Evolutionary conservation across 306 rosid genomes (phyloP).

Genomic region (Abrus pulchellus): DNA sequence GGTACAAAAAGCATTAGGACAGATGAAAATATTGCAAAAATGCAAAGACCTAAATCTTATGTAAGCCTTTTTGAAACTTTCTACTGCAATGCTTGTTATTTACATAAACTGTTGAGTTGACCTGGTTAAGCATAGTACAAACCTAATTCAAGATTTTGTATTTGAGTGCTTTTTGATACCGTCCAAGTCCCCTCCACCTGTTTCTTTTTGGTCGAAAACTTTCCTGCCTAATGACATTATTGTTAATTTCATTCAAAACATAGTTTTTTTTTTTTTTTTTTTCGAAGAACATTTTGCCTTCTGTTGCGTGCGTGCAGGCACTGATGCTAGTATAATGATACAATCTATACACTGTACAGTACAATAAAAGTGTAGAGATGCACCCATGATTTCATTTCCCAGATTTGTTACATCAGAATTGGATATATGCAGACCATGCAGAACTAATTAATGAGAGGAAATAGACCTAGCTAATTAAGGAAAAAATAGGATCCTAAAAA

Average conservation of each 20-base stretch:
- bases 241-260: not conserved
- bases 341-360: not conserved
- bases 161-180: not conserved
- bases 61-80: not conserved
- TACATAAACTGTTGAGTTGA: conserved; percentile 29
- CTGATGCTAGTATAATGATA: not conserved
- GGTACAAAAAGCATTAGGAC: too few species aligned
- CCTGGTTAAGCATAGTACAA: not conserved
- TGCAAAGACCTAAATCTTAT: not conserved
- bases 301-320: not conserved
- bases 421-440: not conserved
- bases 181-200: not conserved
- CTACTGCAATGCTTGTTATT: conserved; percentile 35
- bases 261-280: not conserved
- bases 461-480: not conserved
- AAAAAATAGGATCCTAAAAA: not conserved
- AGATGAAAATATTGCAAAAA: too few species aligned
- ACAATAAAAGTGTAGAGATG: not conserved
- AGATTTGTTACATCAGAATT: conserved; percentile 3
- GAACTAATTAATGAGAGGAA: not conserved
- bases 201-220: not conserved
- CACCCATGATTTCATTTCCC: not conserved
- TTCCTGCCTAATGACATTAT: not conserved
- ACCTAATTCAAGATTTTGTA: not conserved
- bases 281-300: not conserved